Evolutionary conservation across 108 stramenopile genomes (phyloP).

Genomic region (Nitzschia palea): DNA sequence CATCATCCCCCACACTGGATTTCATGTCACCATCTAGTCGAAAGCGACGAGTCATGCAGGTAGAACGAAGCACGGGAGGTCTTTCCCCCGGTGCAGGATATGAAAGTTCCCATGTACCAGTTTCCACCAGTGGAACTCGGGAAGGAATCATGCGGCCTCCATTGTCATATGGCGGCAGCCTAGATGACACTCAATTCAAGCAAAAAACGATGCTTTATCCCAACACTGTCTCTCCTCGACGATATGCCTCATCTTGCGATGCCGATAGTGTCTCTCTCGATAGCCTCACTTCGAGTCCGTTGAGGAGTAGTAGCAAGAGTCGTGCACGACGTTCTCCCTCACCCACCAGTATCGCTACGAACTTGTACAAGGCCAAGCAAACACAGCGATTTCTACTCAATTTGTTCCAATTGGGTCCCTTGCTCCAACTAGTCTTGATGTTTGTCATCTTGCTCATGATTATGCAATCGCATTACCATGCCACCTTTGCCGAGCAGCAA

Average conservation of each 20-base stretch:
- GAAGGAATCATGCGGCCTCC: not conserved
- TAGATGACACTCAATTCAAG: not conserved
- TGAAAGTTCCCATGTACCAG: not conserved
- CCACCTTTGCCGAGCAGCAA: slow-evolving; percentile 7
- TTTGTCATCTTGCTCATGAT: slow-evolving; percentile 16
- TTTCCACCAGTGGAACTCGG: not conserved
- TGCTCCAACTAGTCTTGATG: slow-evolving; percentile 18
- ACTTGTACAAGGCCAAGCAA: not conserved
- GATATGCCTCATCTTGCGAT: not conserved
- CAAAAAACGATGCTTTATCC: not conserved
- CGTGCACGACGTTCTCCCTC: not conserved
- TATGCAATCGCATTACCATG: slow-evolving; percentile 22
- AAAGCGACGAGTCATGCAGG: not conserved
- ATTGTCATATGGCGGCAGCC: not conserved
- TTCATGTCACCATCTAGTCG: not conserved
- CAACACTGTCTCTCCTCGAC: not conserved
- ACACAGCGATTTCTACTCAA: not conserved
- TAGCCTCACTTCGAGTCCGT: not conserved
- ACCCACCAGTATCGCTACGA: not conserved
- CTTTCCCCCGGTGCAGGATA: not conserved
- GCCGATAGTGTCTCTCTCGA: too few relatives aligned
- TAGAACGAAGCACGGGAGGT: not conserved
- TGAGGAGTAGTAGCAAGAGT: not conserved
- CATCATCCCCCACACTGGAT: too few relatives aligned
- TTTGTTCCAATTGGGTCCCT: not conserved